Percentiles rank a stretch among this genome's conserved stretches.
These are phyloP conservation scores for Cicer yamashitae DNA, from an alignment of 306 rosid genomes.

Conservation along the genomic window DNA sequence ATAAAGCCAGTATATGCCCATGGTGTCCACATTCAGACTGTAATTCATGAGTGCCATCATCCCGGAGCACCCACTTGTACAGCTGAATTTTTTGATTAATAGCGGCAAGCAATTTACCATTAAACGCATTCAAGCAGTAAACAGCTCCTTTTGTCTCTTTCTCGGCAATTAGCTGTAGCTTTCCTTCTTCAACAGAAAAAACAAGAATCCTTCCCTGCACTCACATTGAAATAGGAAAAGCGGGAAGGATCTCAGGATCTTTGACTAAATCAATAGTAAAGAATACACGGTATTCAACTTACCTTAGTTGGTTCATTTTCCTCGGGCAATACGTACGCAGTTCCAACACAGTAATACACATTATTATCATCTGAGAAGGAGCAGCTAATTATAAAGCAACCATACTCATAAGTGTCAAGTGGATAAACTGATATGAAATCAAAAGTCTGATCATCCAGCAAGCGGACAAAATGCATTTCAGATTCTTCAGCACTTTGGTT, in stretches of 20 bases:
- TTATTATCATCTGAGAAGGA: constrained; percentile 94
- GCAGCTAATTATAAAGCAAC: constrained; percentile 95
- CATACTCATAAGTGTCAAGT: constrained; percentile 85
- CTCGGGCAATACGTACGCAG: constrained; percentile 94
- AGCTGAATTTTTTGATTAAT: constrained; percentile 98
- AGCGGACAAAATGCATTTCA: constrained; percentile 84
- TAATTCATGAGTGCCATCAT: constrained; percentile 88
- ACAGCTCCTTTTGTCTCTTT: constrained; percentile 99
- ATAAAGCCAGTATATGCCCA: constrained; percentile 98
- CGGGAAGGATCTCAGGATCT: constrained; percentile 29
- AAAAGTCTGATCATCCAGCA: constrained; percentile 95
- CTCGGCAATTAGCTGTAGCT: constrained; percentile 92
- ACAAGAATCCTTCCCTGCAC: constrained; percentile 92
- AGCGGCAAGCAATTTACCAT: constrained; percentile 95
- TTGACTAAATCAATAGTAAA: constrained; percentile 23
- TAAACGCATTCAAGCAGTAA: constrained; percentile 89
- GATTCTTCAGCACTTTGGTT: constrained; percentile 83
- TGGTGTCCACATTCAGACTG: constrained; percentile 99
- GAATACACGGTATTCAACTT: constrained; percentile 28
- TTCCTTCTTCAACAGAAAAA: constrained; percentile 94
- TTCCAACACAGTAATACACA: constrained; percentile 94
- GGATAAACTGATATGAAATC: constrained; percentile 84
- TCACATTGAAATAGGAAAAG: constrained; percentile 32
- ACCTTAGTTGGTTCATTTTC: constrained; percentile 97
- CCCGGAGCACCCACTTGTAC: constrained; percentile 98